Base-by-base conservation (phyloP, 441 rosid species). In the Dalechampia spathulata region DNA sequence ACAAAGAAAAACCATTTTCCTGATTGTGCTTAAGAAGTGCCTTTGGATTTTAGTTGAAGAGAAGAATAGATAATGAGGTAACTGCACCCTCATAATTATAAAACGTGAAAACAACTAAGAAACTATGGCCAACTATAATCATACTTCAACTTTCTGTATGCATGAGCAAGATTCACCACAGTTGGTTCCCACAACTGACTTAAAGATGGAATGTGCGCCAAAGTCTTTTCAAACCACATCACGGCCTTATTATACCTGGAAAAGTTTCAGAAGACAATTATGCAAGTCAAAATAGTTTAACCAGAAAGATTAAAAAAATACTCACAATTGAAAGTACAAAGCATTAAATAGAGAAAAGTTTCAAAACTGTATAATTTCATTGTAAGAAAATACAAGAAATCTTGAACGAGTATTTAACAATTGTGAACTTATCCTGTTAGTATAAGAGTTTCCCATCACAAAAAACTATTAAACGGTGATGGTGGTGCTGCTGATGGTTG, bases 141-240 rank as follows among this genome's bases (percentile, higher is more conserved):
- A 25, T 79, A 92, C 97, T 81, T 85, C 32, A 89, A 71, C 65
- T 92, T 92, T 61, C 97, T 74, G 76, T 75, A 86, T 34, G 96
- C 81, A 75, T 85, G 97, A 62, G 92, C 96, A 47, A 89, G 88
- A 77, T 89, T 92, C 61, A 86, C 89, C 43, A 92, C 69, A 49
- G 99, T 85, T 42, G 97, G 83, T 73, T 86, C 97, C 97, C 95
- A 89, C 74, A 68, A 72, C 79, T 80, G 85, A 73, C 82, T 80
- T 66, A 84, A 60, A 61, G 84, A 76, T 19, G 88, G 92, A 63
- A 92, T 71, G 63, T 70, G 87, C 0, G 83, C 76, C 75, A 92
- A 75, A 21, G 97, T 87, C 83, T 83, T 82, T 68, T 89, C 90
- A 57, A 92, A 82, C 95, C 94, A 89, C 72, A 76, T 61, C 53